Base-by-base conservation (phyloP, 139 green algal genomes). In the Chlamydomonas sp. region DNA sequence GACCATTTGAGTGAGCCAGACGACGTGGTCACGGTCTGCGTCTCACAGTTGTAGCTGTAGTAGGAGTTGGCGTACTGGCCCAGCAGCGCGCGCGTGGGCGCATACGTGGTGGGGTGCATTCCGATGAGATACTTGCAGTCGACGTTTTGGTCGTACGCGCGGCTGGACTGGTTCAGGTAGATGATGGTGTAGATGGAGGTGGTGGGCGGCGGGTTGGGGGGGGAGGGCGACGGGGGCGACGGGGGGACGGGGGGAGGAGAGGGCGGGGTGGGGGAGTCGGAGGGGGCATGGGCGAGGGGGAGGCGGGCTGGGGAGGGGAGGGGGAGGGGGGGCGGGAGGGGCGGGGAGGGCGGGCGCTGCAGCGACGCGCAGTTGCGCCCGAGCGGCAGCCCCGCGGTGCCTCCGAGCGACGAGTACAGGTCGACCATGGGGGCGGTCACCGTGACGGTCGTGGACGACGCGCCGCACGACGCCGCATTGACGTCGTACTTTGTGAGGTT, bases 121-220 rank as follows among this genome's bases (percentile, higher is more conserved):
- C 54, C 54, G 8, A 64, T 8, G 24, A 64, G 54, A 26, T 64
- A 64, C 8, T 10, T 33, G 54, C 54, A 64, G 26, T 64, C 54
- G 54, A 64, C 34, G 34, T 64, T 10, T 10, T 64, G 30, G 54
- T 64, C 34, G 22, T 64, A 64, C 10, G 26, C 54, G 20, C 54
- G 54, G 22, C 24, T 36, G 24, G 54, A 64, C 54, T 64, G 54
- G 26, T 64, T 64, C 24, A 64, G 34, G 54, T 36, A 64, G 26
- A 64, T 36, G 10, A 33, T 26, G 34, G 10, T 26, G 26, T 64
- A 64, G 54, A 33, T 64, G 22, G 8, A 36, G 8, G 54, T 64
- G 24, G 54, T 36, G 26, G 54, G 54, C 30, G 54, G 54, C n/a
- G n/a, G n/a, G n/a, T n/a, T n/a, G n/a, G n/a, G n/a, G n/a, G n/a